Conservation (phyloP, 2,329 filamentous ascomycete genomes). For the Stemphylium beticola region DNA sequence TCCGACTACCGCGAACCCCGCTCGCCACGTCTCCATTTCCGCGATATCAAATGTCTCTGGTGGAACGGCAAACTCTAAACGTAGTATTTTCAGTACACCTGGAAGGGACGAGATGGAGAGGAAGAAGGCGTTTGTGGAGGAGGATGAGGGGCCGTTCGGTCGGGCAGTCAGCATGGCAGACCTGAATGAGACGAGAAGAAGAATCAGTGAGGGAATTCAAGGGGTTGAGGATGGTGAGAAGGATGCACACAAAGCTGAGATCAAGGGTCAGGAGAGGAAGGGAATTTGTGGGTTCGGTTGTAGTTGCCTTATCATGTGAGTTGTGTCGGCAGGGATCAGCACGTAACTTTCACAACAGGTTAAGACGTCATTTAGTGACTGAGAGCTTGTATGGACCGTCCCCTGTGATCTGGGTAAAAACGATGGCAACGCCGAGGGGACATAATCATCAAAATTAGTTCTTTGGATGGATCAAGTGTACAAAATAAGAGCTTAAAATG, state of each 20-base stretch:
- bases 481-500: no score
- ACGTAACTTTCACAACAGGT: no score
- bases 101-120: constrained; percentile 42
- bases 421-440: no score
- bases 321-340: neutral
- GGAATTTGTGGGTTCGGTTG: constrained; percentile 1
- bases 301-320: constrained; percentile 16
- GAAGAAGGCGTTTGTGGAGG: constrained; percentile 31
- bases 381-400: no score
- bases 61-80: constrained; percentile 9
- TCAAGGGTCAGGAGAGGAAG: neutral
- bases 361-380: no score
- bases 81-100: constrained; percentile 32
- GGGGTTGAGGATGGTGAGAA: neutral
- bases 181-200: constrained; percentile 21
- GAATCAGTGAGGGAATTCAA: constrained; percentile 13
- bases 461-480: no score
- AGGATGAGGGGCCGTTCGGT: constrained; percentile 34
- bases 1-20: no score
- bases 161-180: constrained; percentile 22
- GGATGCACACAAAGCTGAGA: no score
- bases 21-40: constrained; percentile 7
- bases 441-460: no score
- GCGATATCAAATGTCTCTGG: constrained; percentile 2
- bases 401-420: no score